Base-by-base conservation (phyloP, 306 rosid species). In the Dicorynia guianensis region DNA sequence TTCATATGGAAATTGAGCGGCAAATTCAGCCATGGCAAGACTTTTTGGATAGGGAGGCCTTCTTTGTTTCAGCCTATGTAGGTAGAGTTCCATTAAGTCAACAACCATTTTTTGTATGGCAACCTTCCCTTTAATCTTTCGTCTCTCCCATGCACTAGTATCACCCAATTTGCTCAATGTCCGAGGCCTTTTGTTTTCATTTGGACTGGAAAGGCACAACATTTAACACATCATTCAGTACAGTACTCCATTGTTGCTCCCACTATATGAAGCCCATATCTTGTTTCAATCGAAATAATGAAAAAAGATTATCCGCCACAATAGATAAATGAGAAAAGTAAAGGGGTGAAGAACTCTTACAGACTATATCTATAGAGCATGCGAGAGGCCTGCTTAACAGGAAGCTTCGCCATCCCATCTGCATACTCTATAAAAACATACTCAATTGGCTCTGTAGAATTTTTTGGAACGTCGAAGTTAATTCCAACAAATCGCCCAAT, bases 91-190 rank as follows among this genome's bases (percentile, higher is more conserved):
- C 98, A 95, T 90, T 92, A 95, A 85, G 74, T 90, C 97, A 77
- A 95, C 97, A 75, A 95, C 96, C 98, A 95, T 95, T 80, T 92
- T 92, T 89, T 95, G 98, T 79, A 92, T 90, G 4, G 97, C 97
- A 34, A 95, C 87, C 85, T 89, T 95, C 72, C 98, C 97, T 72
- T 92, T 92, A 54, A 67, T 81, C 87, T 87, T 95, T 76, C 93
- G 82, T 71, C 70, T 90, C 86, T 95, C 96, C 98, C 98, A 95
- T 4, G 67, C 78, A 71, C 78, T 83, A 20, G 92, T 86, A 79
- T 95, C 97, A 54, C 57, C 87, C 83, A 92, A 82, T 85, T 95
- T 92, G 94, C 95, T 89, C 89, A 95, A 81, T 18, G 95, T 47
- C 58, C 85, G 90, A 56, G 98, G 95, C 79, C 64, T 92, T 80